Base-by-base conservation (phyloP, 176 grass and related monocot species). In the Leersia perrieri region DNA sequence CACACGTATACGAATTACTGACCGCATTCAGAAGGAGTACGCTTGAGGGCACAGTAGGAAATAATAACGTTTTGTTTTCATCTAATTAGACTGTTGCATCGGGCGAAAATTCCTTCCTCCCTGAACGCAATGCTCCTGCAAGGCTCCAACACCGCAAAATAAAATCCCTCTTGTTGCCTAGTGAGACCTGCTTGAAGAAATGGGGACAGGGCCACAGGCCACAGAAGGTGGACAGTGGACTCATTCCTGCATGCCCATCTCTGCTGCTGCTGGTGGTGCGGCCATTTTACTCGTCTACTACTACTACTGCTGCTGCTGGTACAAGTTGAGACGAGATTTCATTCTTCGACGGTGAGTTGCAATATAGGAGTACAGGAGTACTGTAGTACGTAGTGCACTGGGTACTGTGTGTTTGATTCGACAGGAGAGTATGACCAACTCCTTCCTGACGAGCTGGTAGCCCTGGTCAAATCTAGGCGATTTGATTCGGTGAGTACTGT, bases 401-500 rank as follows among this genome's bases (percentile, higher is more conserved):
- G 20, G 5, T 4, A 0, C 69, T 23, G 67, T 74, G n/a, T 13
- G 55, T 9, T 9, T 26, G 81, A 84, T 88, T 75, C 62, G 75
- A 84, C 53, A 64, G 22, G 78, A 76, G 76, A 76, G 76, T 39
- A 58, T 68, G 70, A 40, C 71, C 22, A 33, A 75, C 64, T 16
- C 15, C 76, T 61, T 33, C 45, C n/a, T n/a, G 53, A 58, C 53
- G 53, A 58, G n/a, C 51, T 7, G 9, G 34, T 14, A 68, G 70
- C 34, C 47, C 72, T 49, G 38, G 78, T 82, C 72, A 63, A 76
- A 70, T 82, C 64, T 20, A 41, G 16, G 29, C 4, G 30, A 63
- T 68, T 60, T 69, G 85, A 76, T 69, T 45, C 40, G 85, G n/a
- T n/a, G n/a, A n/a, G n/a, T n/a, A n/a, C n/a, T 31, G 78, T 35